Evolutionary conservation across 179 eudicot species (phyloP).

Genomic region (Patellifolia procumbens): DNA sequence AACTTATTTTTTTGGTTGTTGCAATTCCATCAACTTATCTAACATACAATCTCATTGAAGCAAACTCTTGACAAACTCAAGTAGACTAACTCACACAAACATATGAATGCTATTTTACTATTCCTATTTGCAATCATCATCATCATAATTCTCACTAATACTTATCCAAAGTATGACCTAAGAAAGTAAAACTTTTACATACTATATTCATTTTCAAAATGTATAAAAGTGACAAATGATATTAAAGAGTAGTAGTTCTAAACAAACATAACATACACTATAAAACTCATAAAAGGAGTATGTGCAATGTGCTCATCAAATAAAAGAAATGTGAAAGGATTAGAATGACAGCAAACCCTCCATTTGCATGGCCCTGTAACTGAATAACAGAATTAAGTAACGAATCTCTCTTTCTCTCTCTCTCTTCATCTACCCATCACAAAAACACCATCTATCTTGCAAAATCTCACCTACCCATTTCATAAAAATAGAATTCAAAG

Average conservation of each 20-base stretch:
- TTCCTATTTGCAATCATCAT: not conserved
- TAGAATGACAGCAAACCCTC: slow-evolving; percentile 23
- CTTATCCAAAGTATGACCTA: slow-evolving; percentile 2
- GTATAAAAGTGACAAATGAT: slow-evolving; percentile 5
- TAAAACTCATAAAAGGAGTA: slow-evolving; percentile 1
- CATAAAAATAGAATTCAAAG: slow-evolving; percentile 10
- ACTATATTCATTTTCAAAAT: not conserved
- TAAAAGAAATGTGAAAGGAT: slow-evolving; percentile 8
- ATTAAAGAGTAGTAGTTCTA: not conserved
- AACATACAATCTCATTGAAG: no score
- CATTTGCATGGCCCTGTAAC: slow-evolving; percentile 37
- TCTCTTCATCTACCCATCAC: slow-evolving; percentile 8
- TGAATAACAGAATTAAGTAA: slow-evolving; percentile 47
- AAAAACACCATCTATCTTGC: not conserved
- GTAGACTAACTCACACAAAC: not conserved
- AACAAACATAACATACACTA: not conserved
- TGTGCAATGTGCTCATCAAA: not conserved
- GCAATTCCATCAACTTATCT: no score
- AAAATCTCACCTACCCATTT: slow-evolving; percentile 30
- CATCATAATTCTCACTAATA: not conserved
- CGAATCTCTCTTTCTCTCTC: slow-evolving; percentile 36
- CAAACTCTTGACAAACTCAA: no score
- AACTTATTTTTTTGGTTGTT: no score
- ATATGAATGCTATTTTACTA: not conserved
- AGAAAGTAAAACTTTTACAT: slow-evolving; percentile 4